Evolutionary conservation across 495 filamentous ascomycete species (phyloP).

Genomic region (Lasiosphaeriaceae sp.): DNA sequence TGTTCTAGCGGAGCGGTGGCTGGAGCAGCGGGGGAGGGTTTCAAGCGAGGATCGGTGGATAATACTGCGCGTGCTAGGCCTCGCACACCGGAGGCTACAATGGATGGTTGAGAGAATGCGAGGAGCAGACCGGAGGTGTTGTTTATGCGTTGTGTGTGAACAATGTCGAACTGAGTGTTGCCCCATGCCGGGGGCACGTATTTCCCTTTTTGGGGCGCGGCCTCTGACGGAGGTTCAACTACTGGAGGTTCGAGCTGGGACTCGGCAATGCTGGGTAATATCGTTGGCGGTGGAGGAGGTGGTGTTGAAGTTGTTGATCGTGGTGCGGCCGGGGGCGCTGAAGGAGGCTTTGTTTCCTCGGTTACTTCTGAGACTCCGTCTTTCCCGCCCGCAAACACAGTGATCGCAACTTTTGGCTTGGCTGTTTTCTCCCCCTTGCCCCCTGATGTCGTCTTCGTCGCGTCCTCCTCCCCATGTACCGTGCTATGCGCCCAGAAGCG

Average conservation of each 20-base stretch:
- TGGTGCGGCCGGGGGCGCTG: neutral
- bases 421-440: constrained; percentile 3
- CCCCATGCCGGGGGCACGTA: constrained; percentile 47
- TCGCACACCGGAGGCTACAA: constrained; percentile 35
- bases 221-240: neutral
- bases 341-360: neutral
- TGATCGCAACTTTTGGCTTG: constrained; percentile 37
- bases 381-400: constrained; percentile 37
- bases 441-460: constrained; percentile 7
- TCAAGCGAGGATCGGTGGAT: constrained; percentile 28
- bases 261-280: too few relatives aligned
- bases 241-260: neutral
- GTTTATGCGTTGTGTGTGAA: constrained; percentile 29
- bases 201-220: neutral
- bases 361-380: neutral
- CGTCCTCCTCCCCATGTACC: constrained; percentile 21
- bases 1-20: constrained; percentile 24
- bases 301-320: neutral
- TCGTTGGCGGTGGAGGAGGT: neutral
- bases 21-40: neutral
- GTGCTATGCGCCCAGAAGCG: constrained; percentile 43
- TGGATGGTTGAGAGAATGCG: constrained; percentile 40
- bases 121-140: constrained; percentile 20
- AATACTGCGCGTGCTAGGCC: constrained; percentile 35
- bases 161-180: constrained; percentile 35